Base-by-base conservation (phyloP, 1,284 basidiomycete genomes). In the Sporisorium exsertum region DNA sequence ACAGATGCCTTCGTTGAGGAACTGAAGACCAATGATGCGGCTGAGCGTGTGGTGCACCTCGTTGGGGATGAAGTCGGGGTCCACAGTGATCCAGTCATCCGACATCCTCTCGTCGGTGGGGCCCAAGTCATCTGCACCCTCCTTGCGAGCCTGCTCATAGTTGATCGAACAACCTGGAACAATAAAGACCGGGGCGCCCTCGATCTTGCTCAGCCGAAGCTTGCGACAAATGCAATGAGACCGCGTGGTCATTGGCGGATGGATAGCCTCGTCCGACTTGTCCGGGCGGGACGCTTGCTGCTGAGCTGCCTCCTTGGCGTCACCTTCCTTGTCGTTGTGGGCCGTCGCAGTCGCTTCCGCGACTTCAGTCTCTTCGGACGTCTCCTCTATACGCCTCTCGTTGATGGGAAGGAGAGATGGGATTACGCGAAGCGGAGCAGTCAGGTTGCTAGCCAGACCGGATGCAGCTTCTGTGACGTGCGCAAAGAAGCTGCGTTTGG, bases 121-220 rank as follows among this genome's bases (percentile, higher is more conserved):
- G 22, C 76, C 73, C 9, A 75, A 24, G 22, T 75, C 76, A 3
- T 27, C 42, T 5, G 76, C 76, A 20, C 50, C 56, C 45, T 78
- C 76, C 10, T 52, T 40, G 5, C 32, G 40, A 3, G 67, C 63
- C n/a, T 56, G 51, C n/a, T 68, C 64, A 50, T 72, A 58, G 33
- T 64, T 62, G 58, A 78, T 72, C 6, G 76, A 75, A 63, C 76
- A 78, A 29, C 70, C 65, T 2, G 76, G 76, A 18, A 76, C 76
- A 15, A 78, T 59, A 27, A 78, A 78, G 24, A 65, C 66, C 4
- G 76, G 76, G 5, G 33, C 42, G 18, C 66, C 63, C 27, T 63
- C 49, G 7, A 78, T 29, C 26, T 51, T 54, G 24, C 26, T 47
- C 47, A 78, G 24, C 6, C 64, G 52, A 9, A 78, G 65, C 13